These are phyloP conservation scores for Piloderma croceum DNA, from an alignment of 768 basidiomycete species.

Conservation along the genomic window DNA sequence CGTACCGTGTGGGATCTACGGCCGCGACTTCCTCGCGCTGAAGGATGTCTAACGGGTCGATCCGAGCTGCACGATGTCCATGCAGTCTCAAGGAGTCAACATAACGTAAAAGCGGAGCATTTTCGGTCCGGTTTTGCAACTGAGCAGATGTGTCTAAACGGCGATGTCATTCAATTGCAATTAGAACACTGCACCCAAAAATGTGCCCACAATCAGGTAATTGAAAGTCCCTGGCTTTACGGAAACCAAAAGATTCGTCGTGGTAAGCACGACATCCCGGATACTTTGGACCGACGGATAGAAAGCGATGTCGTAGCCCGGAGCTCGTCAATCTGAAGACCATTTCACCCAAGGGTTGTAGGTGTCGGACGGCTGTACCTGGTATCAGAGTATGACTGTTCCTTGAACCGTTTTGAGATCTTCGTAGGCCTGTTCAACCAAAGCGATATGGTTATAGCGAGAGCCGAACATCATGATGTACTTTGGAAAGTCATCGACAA, in stretches of 20 bases:
- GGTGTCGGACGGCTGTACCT: too few species aligned
- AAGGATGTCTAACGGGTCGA: constrained; percentile 85
- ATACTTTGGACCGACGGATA: too few species aligned
- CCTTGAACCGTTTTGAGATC: too few species aligned
- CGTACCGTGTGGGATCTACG: constrained; percentile 72
- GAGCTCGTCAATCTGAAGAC: too few species aligned
- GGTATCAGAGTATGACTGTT: too few species aligned
- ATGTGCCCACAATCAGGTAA: constrained; percentile 65
- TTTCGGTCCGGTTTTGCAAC: constrained; percentile 59
- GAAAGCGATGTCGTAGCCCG: too few species aligned
- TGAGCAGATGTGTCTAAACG: constrained; percentile 56
- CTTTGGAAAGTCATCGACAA: too few species aligned
- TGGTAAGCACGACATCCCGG: too few species aligned
- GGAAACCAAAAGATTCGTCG: constrained; percentile 76
- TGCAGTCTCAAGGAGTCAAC: constrained; percentile 85
- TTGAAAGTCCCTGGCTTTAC: constrained; percentile 54
- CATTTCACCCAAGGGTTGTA: too few species aligned
- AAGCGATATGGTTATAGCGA: too few species aligned
- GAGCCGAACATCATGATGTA: too few species aligned
- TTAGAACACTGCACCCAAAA: background rate
- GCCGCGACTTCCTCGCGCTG: constrained; percentile 78
- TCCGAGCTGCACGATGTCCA: constrained; percentile 77
- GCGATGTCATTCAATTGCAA: background rate
- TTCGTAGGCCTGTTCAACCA: too few species aligned
- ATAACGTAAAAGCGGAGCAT: constrained; percentile 80